Percentiles rank a stretch among this genome's conserved stretches.
phyloP scores from a whole-genome alignment of 176 grass and related monocot species.

The Miscanthus lutarioriparius region DNA sequence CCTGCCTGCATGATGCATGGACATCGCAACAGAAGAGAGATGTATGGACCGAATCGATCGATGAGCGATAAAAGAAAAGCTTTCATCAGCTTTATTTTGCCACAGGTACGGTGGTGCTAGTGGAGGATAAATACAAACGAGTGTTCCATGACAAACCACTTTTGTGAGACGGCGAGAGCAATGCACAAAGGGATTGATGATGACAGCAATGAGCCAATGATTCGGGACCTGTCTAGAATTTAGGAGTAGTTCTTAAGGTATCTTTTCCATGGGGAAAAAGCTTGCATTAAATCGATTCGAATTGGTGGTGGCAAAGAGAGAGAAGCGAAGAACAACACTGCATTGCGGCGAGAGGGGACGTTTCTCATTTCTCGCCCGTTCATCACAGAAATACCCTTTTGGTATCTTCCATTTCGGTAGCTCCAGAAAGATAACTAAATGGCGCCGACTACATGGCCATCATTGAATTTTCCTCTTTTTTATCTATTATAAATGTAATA shows the following conservation, averaged over 20 bases:
- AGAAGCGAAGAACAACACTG: background rate
- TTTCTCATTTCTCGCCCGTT: background rate
- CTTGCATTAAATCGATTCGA: background rate
- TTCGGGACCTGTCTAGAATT: background rate
- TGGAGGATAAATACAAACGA: constrained; percentile 1
- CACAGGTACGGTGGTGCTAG: background rate
- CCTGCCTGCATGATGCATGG: background rate
- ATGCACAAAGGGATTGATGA: background rate
- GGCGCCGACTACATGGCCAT: background rate
- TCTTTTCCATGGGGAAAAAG: background rate
- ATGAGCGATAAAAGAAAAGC: background rate
- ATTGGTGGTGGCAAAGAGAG: background rate
- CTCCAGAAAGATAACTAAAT: background rate
- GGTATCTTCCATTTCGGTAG: background rate
- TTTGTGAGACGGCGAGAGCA: background rate
- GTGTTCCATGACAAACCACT: constrained; percentile 5
- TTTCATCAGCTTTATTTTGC: background rate
- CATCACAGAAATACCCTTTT: background rate
- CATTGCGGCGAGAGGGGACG: background rate
- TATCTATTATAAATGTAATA: background rate
- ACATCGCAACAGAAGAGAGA: background rate
- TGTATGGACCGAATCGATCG: background rate
- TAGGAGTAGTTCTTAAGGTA: background rate
- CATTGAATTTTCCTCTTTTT: background rate
- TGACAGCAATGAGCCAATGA: background rate